Evolutionary conservation across 148 eudicot genomes (phyloP).

Genomic region (Chenopodium album): DNA sequence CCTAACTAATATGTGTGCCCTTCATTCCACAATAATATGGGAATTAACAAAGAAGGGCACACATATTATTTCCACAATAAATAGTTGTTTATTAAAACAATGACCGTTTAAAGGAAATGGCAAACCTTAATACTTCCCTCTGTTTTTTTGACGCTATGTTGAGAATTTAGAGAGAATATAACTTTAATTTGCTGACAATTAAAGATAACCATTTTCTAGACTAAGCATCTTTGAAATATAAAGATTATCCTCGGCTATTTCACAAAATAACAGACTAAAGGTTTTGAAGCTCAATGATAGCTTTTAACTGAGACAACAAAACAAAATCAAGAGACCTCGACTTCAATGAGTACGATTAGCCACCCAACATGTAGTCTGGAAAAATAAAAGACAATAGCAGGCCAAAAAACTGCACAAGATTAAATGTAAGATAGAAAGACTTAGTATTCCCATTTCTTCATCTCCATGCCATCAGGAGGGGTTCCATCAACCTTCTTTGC

Average conservation of each 20-base stretch:
- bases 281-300: constrained; percentile 2
- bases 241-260: constrained; percentile 1
- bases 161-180: too few relatives aligned
- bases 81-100: too few relatives aligned
- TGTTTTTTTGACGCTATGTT: too few relatives aligned
- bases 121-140: too few relatives aligned
- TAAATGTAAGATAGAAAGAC: neutral
- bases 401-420: constrained; percentile 30
- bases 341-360: neutral
- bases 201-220: neutral
- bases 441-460: constrained; percentile 86
- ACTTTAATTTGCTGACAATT: too few relatives aligned
- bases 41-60: too few relatives aligned
- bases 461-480: constrained; percentile 94
- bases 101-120: too few relatives aligned
- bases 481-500: constrained; percentile 79
- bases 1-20: too few relatives aligned
- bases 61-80: too few relatives aligned
- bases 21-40: too few relatives aligned
- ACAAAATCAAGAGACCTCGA: neutral
- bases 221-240: neutral
- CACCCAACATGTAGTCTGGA: neutral
- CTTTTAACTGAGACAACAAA: constrained; percentile 11
- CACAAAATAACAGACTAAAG: constrained; percentile 8
- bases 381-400: constrained; percentile 1